A percentile compares a stretch with the other conserved stretches of the same genome.
phyloP scores from a whole-genome alignment of 2,329 filamentous ascomycete species.

The Eurotiales sp. region DNA sequence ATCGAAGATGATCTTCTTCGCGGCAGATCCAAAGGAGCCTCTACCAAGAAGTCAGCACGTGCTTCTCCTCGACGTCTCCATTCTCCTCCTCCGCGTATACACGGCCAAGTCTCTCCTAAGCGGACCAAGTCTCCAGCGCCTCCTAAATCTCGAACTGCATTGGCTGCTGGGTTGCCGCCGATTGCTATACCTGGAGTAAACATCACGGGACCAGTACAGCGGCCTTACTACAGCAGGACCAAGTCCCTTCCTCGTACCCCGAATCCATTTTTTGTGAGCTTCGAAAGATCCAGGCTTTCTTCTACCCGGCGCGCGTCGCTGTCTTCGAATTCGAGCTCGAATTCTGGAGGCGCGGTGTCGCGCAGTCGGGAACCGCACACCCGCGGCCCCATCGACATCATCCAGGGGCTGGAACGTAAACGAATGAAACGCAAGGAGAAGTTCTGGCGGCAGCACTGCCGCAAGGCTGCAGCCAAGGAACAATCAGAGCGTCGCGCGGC shows the following conservation, averaged over 20 bases:
- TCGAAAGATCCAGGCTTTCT: constrained; percentile 28
- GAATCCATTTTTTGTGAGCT: constrained; percentile 59
- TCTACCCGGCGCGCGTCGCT: constrained; percentile 27
- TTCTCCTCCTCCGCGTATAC: constrained; percentile 54
- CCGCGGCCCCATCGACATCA: constrained; percentile 93
- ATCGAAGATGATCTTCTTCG: constrained; percentile 21
- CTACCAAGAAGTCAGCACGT: constrained; percentile 51
- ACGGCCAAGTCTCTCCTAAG: constrained; percentile 63
- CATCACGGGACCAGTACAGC: constrained; percentile 53
- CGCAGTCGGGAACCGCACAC: constrained; percentile 59
- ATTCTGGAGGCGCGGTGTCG: constrained; percentile 32
- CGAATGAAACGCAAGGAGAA: constrained; percentile 90
- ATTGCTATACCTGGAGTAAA: constrained; percentile 44
- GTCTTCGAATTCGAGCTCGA: constrained; percentile 34
- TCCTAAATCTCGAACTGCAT: constrained; percentile 52
- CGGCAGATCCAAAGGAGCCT: constrained; percentile 42
- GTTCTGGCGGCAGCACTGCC: constrained; percentile 82
- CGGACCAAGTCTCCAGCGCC: constrained; percentile 69
- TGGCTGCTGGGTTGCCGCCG: constrained; percentile 38
- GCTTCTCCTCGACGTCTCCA: constrained; percentile 61
- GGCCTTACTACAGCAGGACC: constrained; percentile 69
- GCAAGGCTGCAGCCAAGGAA: constrained; percentile 69
- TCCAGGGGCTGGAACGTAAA: constrained; percentile 93
- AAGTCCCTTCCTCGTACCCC: constrained; percentile 82
- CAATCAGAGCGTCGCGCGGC: constrained; percentile 61